phyloP scores from a whole-genome alignment of 2,329 filamentous ascomycete genomes.

The Pseudocercospora vitis region DNA sequence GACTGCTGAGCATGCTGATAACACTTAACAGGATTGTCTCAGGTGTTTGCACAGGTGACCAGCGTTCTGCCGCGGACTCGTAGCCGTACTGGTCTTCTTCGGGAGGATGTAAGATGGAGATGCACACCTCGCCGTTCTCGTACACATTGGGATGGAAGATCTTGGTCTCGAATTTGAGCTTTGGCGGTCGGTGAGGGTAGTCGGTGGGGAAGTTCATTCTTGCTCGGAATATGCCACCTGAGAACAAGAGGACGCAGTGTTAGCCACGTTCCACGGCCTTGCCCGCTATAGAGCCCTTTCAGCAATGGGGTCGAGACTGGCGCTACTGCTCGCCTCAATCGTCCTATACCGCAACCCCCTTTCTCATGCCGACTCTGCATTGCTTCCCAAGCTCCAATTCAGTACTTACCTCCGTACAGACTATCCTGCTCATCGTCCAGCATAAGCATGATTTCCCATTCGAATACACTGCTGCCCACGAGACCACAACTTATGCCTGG shows the following conservation, averaged over 20 bases:
- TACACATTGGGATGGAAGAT: constrained; percentile 97
- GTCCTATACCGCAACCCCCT: too few species aligned
- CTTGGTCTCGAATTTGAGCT: constrained; percentile 80
- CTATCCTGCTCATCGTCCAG: constrained; percentile 76
- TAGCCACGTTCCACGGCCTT: not conserved
- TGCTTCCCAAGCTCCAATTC: not conserved
- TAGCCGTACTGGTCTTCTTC: constrained; percentile 94
- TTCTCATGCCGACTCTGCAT: not conserved
- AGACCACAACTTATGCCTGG: constrained; percentile 92
- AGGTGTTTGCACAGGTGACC: constrained; percentile 91
- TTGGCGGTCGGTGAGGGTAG: constrained; percentile 86
- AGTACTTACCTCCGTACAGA: constrained; percentile 77
- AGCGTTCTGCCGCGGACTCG: constrained; percentile 84
- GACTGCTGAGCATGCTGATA: constrained; percentile 86
- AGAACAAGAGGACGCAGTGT: not conserved
- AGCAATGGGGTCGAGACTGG: too few species aligned
- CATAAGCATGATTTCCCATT: constrained; percentile 99
- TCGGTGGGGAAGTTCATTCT: constrained; percentile 76
- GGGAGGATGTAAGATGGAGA: constrained; percentile 93
- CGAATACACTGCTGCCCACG: constrained; percentile 82
- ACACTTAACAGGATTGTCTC: constrained; percentile 92
- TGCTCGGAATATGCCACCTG: constrained; percentile 90
- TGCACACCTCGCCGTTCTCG: constrained; percentile 82
- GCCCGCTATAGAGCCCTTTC: too few species aligned
- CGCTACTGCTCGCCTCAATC: too few species aligned